Conservation (phyloP, 768 basidiomycete species). For the Lentinula lateritia region DNA sequence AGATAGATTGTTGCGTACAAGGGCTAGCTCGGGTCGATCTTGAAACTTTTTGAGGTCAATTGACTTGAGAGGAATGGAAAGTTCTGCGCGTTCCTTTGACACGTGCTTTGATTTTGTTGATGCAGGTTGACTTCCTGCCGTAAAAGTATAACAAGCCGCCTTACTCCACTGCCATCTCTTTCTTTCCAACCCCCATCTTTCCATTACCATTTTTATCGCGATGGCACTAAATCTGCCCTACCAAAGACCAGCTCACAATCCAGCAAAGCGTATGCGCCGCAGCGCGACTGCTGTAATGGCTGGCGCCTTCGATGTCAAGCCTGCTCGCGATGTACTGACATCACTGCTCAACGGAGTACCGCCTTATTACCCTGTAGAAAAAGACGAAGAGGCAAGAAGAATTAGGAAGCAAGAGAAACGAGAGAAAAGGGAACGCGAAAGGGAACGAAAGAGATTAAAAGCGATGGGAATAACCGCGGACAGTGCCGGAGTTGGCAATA, state of each 20-base stretch:
- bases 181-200: conserved; percentile 26
- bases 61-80: conserved; percentile 16
- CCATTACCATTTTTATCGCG: conserved; percentile 10
- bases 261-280: conserved; percentile 43
- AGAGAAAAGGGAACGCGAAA: conserved; percentile 48
- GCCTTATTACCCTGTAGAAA: conserved; percentile 58
- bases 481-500: conserved; percentile 18
- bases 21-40: conserved; percentile 5
- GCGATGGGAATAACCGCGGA: conserved; percentile 20
- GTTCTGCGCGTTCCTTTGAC: conserved; percentile 30
- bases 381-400: conserved; percentile 50
- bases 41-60: background rate
- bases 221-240: conserved; percentile 30
- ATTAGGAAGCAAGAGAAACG: conserved; percentile 50
- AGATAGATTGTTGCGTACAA: conserved; percentile 2
- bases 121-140: conserved; percentile 48
- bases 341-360: conserved; percentile 73
- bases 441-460: conserved; percentile 40
- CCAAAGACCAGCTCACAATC: conserved; percentile 22
- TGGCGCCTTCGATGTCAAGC: conserved; percentile 65
- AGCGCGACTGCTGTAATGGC: conserved; percentile 74
- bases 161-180: conserved; percentile 37
- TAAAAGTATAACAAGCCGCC: conserved; percentile 42
- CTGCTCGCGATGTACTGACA: conserved; percentile 71
- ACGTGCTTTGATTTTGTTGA: conserved; percentile 36